phyloP scores from a whole-genome alignment of 257 asterid genomes.

The Forsythia suspensa region DNA sequence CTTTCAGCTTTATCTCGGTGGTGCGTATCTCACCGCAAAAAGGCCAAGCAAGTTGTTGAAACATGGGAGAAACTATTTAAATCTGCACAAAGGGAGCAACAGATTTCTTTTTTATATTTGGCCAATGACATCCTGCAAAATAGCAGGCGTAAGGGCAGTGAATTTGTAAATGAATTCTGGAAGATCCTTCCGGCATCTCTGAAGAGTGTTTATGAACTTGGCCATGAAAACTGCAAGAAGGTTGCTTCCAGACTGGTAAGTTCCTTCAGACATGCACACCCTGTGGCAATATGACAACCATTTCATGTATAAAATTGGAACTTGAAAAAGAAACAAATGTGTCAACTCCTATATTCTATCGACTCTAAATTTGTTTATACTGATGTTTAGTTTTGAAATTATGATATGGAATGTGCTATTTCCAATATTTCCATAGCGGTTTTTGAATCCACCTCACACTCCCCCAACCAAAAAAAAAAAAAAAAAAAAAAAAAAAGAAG shows the following conservation, averaged over 20 bases:
- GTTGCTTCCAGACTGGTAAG: constrained; percentile 88
- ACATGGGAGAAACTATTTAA: constrained; percentile 82
- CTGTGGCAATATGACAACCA: background rate
- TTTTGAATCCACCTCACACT: background rate
- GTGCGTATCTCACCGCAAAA: constrained; percentile 83
- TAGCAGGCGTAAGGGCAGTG: constrained; percentile 96
- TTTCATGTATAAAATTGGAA: constrained; percentile 12
- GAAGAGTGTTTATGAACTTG: constrained; percentile 61
- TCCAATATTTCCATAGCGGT: background rate
- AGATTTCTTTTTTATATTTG: constrained; percentile 75
- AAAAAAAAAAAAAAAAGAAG: background rate
- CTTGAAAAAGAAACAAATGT: constrained; percentile 14
- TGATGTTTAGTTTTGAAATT: constrained; percentile 3
- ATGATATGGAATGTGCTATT: background rate
- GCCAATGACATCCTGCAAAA: constrained; percentile 95
- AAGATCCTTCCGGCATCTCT: constrained; percentile 83
- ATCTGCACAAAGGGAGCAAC: constrained; percentile 73
- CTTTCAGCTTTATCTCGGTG: constrained; percentile 81
- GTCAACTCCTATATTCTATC: background rate
- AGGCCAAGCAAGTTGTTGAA: constrained; percentile 89
- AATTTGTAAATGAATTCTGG: constrained; percentile 96
- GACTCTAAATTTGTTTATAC: background rate
- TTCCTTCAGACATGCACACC: constrained; percentile 5
- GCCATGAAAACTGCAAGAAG: constrained; percentile 69
- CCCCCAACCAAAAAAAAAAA: background rate